A percentile compares a stretch with the other conserved stretches of the same genome.
These are phyloP conservation scores for Penicillium cosmopolitanum DNA, from an alignment of 495 filamentous ascomycete species.

Conservation along the genomic window DNA sequence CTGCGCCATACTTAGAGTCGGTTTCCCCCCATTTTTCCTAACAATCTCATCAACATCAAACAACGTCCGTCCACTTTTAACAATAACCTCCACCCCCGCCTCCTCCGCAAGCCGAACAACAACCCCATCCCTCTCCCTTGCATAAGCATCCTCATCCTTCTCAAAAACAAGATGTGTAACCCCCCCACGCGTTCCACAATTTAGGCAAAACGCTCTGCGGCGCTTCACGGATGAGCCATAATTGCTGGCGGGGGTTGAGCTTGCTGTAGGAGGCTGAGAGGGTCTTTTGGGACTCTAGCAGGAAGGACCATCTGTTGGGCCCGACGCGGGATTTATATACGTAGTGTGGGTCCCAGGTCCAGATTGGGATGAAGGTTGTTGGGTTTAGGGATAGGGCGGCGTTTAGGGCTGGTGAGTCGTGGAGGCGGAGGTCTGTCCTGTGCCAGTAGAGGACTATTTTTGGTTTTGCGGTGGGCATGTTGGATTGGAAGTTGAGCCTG, in stretches of 20 bases:
- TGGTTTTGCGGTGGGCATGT: neutral
- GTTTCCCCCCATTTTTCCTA: constrained; percentile 62
- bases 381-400: constrained; percentile 67
- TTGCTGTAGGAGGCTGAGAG: constrained; percentile 62
- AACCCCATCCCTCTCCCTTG: constrained; percentile 57
- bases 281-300: constrained; percentile 69
- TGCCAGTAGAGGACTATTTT: constrained; percentile 73
- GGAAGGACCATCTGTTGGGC: constrained; percentile 67
- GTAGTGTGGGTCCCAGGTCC: constrained; percentile 76
- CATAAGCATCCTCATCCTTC: constrained; percentile 73
- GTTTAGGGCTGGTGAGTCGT: constrained; percentile 70
- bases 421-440: constrained; percentile 70
- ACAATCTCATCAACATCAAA: constrained; percentile 71
- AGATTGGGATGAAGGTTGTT: constrained; percentile 64
- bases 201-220: constrained; percentile 69
- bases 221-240: constrained; percentile 68
- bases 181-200: constrained; percentile 66
- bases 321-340: constrained; percentile 68
- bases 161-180: constrained; percentile 74
- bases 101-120: constrained; percentile 59
- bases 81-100: constrained; percentile 65
- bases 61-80: constrained; percentile 61
- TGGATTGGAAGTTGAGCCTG: neutral
- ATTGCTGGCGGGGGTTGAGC: constrained; percentile 65
- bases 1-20: constrained; percentile 70